phyloP scores from a whole-genome alignment of 1,139 yeast species.

The Magnusiomyces fungicola region DNA sequence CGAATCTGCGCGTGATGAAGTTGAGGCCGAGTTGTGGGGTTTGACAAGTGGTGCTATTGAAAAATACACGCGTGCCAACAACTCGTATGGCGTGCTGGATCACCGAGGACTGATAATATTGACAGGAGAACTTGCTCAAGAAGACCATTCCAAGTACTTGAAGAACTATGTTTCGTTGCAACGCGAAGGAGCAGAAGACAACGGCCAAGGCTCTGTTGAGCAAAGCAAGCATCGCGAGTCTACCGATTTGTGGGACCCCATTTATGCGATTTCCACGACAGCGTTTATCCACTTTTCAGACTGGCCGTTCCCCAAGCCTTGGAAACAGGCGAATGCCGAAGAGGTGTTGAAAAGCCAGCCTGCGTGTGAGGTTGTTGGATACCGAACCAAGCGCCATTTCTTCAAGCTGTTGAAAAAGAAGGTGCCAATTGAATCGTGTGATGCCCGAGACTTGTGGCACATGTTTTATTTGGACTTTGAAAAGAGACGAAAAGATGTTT shows the following conservation, averaged over 20 bases:
- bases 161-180: neutral
- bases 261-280: neutral
- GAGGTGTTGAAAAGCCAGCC: conserved; percentile 10
- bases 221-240: conserved; percentile 13
- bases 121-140: conserved; percentile 41
- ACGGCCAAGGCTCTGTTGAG: neutral
- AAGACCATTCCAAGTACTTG: conserved; percentile 5
- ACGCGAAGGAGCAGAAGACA: neutral
- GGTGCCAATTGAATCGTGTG: conserved; percentile 18
- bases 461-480: conserved; percentile 20
- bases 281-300: conserved; percentile 17
- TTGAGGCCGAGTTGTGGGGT: conserved; percentile 24
- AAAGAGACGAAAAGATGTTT: conserved; percentile 11
- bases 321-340: conserved; percentile 11
- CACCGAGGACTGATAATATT: conserved; percentile 43
- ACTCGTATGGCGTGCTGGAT: conserved; percentile 29
- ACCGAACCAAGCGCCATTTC: neutral
- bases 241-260: conserved; percentile 12
- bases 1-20: conserved; percentile 17
- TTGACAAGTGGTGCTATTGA: neutral
- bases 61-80: neutral
- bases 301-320: conserved; percentile 19
- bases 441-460: conserved; percentile 25
- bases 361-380: neutral
- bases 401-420: conserved; percentile 3